Conservation (phyloP, 2,329 filamentous ascomycete species). For the Fusarium sp. region DNA sequence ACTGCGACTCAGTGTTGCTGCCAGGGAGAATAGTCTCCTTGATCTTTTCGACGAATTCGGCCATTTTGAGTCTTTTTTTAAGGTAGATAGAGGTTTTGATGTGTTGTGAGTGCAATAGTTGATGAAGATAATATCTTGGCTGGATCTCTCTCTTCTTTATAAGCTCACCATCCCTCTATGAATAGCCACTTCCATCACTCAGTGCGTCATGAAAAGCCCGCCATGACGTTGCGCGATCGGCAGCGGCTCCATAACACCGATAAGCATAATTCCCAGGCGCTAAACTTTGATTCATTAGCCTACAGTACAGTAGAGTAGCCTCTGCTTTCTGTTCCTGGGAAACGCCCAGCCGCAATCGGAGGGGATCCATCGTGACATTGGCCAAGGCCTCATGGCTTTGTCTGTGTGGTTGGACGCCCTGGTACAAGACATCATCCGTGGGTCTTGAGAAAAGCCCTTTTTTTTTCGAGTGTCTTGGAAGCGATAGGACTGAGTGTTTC, state of each 20-base stretch:
- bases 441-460: background rate
- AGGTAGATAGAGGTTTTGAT: background rate
- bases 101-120: background rate
- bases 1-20: conserved; percentile 15
- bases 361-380: conserved; percentile 13
- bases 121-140: background rate
- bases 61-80: conserved; percentile 23
- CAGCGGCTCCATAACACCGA: conserved; percentile 18
- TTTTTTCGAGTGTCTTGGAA: background rate
- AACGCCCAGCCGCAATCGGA: background rate
- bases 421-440: conserved; percentile 25
- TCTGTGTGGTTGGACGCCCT: background rate
- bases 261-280: conserved; percentile 36
- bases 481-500: background rate
- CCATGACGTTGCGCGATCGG: conserved; percentile 36
- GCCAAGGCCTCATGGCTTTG: conserved; percentile 11
- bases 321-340: conserved; percentile 10
- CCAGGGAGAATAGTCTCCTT: conserved; percentile 33
- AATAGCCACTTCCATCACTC: conserved; percentile 7
- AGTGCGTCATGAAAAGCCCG: conserved; percentile 30
- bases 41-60: conserved; percentile 35
- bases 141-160: conserved; percentile 4
- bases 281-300: conserved; percentile 17
- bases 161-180: background rate
- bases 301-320: no score